Evolutionary conservation across 495 filamentous ascomycete genomes (phyloP).

Genomic region (Aspergillus egyptiacus): DNA sequence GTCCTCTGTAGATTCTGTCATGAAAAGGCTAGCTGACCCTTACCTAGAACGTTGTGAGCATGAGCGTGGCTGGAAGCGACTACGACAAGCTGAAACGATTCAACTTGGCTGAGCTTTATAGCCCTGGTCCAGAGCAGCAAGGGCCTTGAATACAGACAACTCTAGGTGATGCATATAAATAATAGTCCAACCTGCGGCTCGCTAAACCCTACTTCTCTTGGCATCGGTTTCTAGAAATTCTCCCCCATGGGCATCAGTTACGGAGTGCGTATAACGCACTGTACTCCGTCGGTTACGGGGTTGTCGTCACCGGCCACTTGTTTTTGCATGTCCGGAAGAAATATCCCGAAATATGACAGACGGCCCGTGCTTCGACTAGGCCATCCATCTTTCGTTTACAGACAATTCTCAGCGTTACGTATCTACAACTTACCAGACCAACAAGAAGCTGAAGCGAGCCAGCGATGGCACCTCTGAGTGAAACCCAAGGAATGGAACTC

Average conservation of each 20-base stretch:
- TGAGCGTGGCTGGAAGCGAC: slow-evolving; percentile 67
- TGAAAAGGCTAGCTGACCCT: slow-evolving; percentile 10
- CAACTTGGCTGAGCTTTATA: slow-evolving; percentile 16
- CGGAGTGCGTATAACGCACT: too few relatives aligned
- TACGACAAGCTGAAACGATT: slow-evolving; percentile 45
- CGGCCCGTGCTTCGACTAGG: slow-evolving; percentile 1
- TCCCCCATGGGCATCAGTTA: background rate
- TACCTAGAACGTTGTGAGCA: slow-evolving; percentile 64
- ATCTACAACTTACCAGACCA: too few relatives aligned
- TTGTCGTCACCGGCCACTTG: background rate
- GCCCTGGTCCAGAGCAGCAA: background rate
- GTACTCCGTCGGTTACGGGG: too few relatives aligned
- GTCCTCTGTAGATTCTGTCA: background rate
- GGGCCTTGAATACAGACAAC: background rate
- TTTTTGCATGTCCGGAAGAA: background rate
- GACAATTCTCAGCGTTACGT: background rate
- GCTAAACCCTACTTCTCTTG: background rate
- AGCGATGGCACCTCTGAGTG: background rate
- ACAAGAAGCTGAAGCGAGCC: background rate
- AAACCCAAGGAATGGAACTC: slow-evolving; percentile 3
- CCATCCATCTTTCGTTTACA: background rate
- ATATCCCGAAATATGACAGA: slow-evolving; percentile 1
- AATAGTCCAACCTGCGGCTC: background rate
- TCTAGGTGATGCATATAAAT: background rate
- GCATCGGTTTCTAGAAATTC: slow-evolving; percentile 1